A percentile compares a stretch with the other conserved stretches of the same genome.
Conservation (phyloP, 192 early-diverging fungal species). For the Coemansia sp. region DNA sequence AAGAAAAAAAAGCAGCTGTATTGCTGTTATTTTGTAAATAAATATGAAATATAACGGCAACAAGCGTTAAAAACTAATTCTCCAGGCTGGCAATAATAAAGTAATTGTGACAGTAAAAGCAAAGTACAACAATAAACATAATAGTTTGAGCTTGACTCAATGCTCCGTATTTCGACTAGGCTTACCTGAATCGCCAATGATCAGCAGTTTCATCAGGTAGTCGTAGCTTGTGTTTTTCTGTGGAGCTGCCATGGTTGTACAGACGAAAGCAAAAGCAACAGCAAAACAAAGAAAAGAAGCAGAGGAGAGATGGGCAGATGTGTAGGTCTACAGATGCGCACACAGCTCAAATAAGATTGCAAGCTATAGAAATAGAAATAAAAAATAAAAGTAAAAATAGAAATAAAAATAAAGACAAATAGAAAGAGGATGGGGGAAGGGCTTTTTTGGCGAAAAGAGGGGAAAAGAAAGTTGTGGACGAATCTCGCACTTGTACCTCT, state of each 20-base stretch:
- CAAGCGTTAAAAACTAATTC: neutral
- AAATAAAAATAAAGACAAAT: too few relatives aligned
- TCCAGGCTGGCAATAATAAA: neutral
- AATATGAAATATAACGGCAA: neutral
- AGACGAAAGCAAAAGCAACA: constrained; percentile 1
- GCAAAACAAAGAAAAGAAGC: neutral
- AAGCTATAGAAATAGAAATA: neutral
- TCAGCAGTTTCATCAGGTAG: constrained; percentile 97
- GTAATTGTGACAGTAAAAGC: neutral
- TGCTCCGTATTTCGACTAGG: constrained; percentile 1
- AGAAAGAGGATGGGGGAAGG: too few relatives aligned
- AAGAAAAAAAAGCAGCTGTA: too few relatives aligned
- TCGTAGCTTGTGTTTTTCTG: constrained; percentile 95
- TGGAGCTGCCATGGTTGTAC: constrained; percentile 39
- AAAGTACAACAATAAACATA: too few relatives aligned
- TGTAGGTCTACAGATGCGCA: constrained; percentile 4
- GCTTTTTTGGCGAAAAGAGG: too few relatives aligned
- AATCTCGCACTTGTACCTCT: too few relatives aligned
- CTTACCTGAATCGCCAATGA: constrained; percentile 97
- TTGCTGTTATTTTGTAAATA: neutral
- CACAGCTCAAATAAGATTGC: neutral
- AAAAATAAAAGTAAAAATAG: neutral
- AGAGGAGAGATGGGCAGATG: neutral
- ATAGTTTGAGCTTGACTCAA: too few relatives aligned
- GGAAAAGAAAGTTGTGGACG: too few relatives aligned